Evolutionary conservation across 768 basidiomycete genomes (phyloP), one percentile per base, ranked within the genome.

Genomic region (Tricholoma furcatifolium): DNA sequence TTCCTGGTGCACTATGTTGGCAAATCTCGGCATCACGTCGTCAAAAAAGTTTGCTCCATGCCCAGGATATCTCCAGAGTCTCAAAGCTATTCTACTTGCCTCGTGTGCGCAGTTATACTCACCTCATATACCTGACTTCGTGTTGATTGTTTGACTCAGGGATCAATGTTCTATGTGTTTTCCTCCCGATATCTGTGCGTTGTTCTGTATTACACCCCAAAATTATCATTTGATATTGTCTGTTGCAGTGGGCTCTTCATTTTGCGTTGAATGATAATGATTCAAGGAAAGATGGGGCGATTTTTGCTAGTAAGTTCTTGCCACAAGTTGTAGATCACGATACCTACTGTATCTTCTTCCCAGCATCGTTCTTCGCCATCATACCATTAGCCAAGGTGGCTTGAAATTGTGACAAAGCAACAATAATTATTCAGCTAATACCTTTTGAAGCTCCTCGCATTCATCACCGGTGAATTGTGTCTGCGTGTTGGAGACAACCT

Each of bases 381-480:
- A 80, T 94, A 54, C 92, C 92, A 6, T 74, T 93, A 5, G 91
- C 91, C 36, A 90, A 91, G 71, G 87, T 87, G 36, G 32, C 47
- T 27, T 6, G 9, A 15, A 21, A 11, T 23, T 12, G 40, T 57
- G 35, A 58, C 38, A 2, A 24, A 7, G 27, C 41, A n/a, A n/a
- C n/a, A n/a, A n/a, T n/a, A n/a, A n/a, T n/a, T n/a, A n/a, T n/a
- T n/a, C n/a, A n/a, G n/a, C n/a, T n/a, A n/a, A n/a, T n/a, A n/a
- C n/a, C n/a, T 6, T 6, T 38, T 21, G 38, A 52, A 90, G 87
- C 69, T 93, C 5, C 76, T 93, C 2, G 87, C 85, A 1, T 92
- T 92, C 62, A 90, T 90, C 1, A 94, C 92, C 0, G 92, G 94
- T 54, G 89, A 94, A 58, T 59, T 94, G 14, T 88, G 91, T 3